phyloP scores from a whole-genome alignment of 176 grass and related monocot genomes.

The Rhynchospora breviuscula region DNA sequence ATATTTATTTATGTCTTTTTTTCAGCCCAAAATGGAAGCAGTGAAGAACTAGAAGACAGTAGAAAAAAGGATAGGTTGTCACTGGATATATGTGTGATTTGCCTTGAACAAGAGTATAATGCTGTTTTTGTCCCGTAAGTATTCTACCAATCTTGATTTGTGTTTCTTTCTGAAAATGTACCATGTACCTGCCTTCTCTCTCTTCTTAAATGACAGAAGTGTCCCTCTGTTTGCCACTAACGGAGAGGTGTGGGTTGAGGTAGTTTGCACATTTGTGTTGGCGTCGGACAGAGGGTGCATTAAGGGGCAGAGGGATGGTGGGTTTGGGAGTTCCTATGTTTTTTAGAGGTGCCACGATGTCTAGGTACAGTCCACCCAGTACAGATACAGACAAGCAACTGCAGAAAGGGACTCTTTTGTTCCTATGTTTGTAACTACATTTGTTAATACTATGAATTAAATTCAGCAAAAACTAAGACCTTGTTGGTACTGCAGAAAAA shows the following conservation, averaged over 20 bases:
- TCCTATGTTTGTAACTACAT: not conserved
- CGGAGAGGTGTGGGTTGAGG: not conserved
- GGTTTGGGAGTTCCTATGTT: not conserved
- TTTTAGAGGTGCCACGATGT: not conserved
- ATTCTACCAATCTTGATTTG: slow-evolving; percentile 19
- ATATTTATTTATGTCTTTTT: slow-evolving; percentile 34
- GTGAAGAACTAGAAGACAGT: slow-evolving; percentile 39
- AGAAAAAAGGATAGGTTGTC: slow-evolving; percentile 58
- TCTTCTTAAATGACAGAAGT: no score
- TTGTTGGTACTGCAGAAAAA: not conserved
- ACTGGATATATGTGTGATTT: slow-evolving; percentile 95
- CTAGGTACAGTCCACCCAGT: not conserved
- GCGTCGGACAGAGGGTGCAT: not conserved
- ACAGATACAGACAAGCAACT: not conserved
- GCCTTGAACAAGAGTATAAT: slow-evolving; percentile 99
- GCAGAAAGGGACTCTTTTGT: not conserved
- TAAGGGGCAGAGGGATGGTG: no score
- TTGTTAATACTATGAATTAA: not conserved
- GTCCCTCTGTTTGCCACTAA: not conserved
- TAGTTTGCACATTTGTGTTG: not conserved
- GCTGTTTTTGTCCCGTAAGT: slow-evolving; percentile 99
- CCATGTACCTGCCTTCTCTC: no score
- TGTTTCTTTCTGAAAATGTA: slow-evolving; percentile 17
- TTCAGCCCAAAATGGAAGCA: slow-evolving; percentile 41
- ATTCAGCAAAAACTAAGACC: not conserved